These are phyloP conservation scores for Petunia axillaris DNA, from an alignment of 257 asterid genomes.

Conservation along the genomic window DNA sequence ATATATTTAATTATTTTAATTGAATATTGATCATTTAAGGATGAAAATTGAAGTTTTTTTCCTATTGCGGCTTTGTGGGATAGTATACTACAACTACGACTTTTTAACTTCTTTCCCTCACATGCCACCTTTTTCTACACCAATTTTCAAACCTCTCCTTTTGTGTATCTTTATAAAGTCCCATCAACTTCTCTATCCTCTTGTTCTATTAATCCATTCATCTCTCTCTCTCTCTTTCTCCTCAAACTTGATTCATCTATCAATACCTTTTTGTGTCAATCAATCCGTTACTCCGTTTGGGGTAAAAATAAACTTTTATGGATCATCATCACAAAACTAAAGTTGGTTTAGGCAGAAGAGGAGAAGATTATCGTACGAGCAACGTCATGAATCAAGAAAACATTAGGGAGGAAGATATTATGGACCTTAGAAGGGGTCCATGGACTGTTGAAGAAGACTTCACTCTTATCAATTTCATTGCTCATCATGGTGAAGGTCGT, in stretches of 20 bases:
- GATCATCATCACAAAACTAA: constrained; percentile 28
- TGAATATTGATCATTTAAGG: background rate
- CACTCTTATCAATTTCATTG: constrained; percentile 64
- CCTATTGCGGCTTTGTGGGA: constrained; percentile 18
- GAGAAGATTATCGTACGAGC: background rate
- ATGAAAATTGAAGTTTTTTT: constrained; percentile 5
- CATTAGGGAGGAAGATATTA: constrained; percentile 38
- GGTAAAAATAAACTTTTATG: constrained; percentile 26
- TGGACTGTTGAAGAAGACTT: constrained; percentile 59
- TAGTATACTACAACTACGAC: background rate
- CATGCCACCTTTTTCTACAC: constrained; percentile 23
- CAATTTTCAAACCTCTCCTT: background rate
- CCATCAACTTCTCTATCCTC: constrained; percentile 26
- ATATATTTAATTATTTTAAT: background rate
- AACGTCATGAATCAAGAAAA: constrained; percentile 18
- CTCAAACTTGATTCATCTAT: background rate
- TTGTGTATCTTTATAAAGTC: constrained; percentile 24
- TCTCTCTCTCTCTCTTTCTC: constrained; percentile 12
- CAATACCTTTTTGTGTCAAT: constrained; percentile 13
- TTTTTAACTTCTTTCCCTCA: constrained; percentile 14
- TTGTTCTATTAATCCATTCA: constrained; percentile 11
- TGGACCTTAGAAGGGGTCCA: constrained; percentile 75
- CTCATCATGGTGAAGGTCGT: constrained; percentile 89
- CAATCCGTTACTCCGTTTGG: constrained; percentile 12
- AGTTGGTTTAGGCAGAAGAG: background rate